Evolutionary conservation across 1,284 basidiomycete genomes (phyloP).

Genomic region (Heterobasidion parviporum): DNA sequence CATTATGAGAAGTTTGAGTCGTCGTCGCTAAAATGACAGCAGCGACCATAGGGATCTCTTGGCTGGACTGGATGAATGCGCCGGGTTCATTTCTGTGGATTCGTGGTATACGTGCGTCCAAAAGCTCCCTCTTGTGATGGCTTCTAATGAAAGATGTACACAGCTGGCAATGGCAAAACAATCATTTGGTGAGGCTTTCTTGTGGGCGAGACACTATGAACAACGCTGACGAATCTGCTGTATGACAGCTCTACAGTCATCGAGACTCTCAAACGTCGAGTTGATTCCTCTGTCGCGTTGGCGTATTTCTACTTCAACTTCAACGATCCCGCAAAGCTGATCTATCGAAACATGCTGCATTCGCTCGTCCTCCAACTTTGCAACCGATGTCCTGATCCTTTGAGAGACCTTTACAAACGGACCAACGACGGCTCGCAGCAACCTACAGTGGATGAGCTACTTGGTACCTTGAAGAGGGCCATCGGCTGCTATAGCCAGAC

Average conservation of each 20-base stretch:
- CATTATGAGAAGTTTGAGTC: too few relatives aligned
- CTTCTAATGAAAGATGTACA: too few relatives aligned
- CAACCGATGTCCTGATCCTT: neutral
- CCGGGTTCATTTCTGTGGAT: neutral
- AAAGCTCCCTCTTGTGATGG: neutral
- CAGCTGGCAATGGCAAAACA: conserved; percentile 3
- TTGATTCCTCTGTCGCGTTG: neutral
- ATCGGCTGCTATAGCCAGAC: neutral
- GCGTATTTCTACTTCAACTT: conserved; percentile 3
- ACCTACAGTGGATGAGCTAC: neutral
- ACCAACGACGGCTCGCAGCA: neutral
- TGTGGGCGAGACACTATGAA: neutral
- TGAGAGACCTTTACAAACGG: neutral
- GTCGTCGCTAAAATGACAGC: too few relatives aligned
- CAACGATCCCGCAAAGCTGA: neutral
- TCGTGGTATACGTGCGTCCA: conserved; percentile 1
- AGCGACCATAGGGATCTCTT: too few relatives aligned
- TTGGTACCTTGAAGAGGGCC: neutral
- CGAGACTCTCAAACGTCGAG: neutral
- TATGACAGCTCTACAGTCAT: conserved; percentile 2
- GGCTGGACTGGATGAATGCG: neutral
- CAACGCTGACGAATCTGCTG: neutral
- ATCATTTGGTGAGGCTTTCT: neutral
- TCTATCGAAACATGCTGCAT: neutral
- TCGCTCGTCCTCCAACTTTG: conserved; percentile 3